Base-by-base conservation (phyloP, 2,329 filamentous ascomycete species). In the Calonectria hawksworthii region DNA sequence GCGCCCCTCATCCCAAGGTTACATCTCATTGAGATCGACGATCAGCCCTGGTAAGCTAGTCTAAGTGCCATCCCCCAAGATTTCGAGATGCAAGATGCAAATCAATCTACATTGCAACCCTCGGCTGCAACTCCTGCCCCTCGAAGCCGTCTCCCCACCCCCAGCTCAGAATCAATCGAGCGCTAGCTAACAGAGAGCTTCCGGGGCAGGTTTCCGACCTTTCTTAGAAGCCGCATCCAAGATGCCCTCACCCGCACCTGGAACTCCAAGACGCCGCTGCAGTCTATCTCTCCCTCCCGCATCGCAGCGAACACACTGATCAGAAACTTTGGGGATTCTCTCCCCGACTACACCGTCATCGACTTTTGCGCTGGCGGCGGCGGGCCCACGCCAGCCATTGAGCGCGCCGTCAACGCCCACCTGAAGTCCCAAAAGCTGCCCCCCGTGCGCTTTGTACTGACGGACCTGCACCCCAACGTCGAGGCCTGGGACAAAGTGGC, bases 311-410 rank as follows among this genome's bases (percentile, higher is more conserved):
- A 86, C 54, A 85, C 91, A 26, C 88, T 95, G 59, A 86, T 88
- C 50, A 84, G 84, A 28, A 85, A 89, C 52, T 87, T 93, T 18
- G 87, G 88, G 44, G 74, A 81, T 7, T 81, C 86, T 32, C 85
- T 91, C 1, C 84, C 87, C 23, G 83, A 86, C 2, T 92, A 93
- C 83, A 92, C 90, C 23, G 92, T 94, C 78, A 89, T 96, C 75
- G 94, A 96, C 85, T 94, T 95, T 84, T 95, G 94, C 83, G 93
- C 94, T 3, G 94, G 94, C 67, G 92, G 90, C 18, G 94, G 94
- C 51, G 94, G 94, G 0, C 93, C 93, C 0, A 94, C 92, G 2
- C 93, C 92, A 0, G 86, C 86, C 50, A 92, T 94, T 66, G 93
- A 94, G 83, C 86, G 85, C 14, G 85, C 89, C 52, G 82, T 94